These are phyloP conservation scores for Hymenoscyphus occultus DNA, from an alignment of 2,329 filamentous ascomycete genomes.

Conservation along the genomic window DNA sequence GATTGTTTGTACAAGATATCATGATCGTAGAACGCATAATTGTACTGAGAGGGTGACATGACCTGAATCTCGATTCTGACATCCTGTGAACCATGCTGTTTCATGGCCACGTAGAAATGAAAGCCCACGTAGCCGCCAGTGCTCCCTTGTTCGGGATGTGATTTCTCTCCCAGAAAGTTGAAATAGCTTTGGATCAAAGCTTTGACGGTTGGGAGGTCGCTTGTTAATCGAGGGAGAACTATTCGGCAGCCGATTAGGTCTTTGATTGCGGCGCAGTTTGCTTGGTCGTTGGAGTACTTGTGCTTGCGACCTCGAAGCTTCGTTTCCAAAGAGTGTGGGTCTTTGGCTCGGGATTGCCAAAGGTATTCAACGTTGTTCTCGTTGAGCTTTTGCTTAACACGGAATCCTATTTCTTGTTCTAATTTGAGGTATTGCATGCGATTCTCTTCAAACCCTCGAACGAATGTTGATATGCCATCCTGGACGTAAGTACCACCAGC, in stretches of 20 bases:
- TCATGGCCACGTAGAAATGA: neutral
- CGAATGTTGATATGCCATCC: neutral
- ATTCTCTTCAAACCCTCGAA: neutral
- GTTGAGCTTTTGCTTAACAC: neutral
- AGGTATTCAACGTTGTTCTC: neutral
- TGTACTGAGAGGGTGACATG: neutral
- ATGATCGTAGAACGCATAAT: neutral
- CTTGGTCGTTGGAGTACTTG: neutral
- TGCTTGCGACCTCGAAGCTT: neutral
- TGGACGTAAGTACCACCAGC: neutral
- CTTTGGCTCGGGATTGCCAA: neutral
- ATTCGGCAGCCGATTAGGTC: neutral
- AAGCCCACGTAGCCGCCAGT: neutral
- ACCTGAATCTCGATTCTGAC: neutral
- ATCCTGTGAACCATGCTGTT: neutral
- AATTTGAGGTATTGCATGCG: neutral
- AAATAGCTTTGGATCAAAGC: neutral
- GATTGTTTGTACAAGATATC: neutral
- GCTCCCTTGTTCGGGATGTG: neutral
- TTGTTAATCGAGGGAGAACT: neutral
- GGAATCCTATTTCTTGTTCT: neutral
- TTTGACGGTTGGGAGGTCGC: neutral
- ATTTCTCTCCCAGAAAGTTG: neutral
- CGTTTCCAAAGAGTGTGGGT: neutral
- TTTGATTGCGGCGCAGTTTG: neutral